A percentile compares a stretch with the other conserved stretches of the same genome.
These are phyloP conservation scores for Cryphonectria japonica DNA, from an alignment of 2,329 filamentous ascomycete genomes.

Conservation along the genomic window DNA sequence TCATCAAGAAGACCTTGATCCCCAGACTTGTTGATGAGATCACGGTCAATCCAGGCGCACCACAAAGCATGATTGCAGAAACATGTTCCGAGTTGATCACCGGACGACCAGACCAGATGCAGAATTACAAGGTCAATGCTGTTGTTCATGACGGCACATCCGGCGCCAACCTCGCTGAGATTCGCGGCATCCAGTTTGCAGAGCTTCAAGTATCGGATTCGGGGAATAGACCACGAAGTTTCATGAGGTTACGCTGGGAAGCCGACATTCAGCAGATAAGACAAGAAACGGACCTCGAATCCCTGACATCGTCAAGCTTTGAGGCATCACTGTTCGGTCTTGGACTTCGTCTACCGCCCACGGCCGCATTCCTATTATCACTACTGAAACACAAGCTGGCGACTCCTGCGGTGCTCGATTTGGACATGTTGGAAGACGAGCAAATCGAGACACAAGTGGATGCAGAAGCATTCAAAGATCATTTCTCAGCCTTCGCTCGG, in stretches of 20 bases:
- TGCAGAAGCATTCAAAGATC: too few species aligned
- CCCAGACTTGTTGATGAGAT: conserved; percentile 6
- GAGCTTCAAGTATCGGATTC: neutral
- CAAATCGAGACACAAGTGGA: neutral
- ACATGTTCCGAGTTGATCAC: neutral
- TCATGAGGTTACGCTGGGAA: neutral
- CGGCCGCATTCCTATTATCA: neutral
- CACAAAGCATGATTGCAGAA: neutral
- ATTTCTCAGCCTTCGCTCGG: too few species aligned
- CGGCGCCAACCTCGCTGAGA: neutral
- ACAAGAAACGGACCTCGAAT: neutral
- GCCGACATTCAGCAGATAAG: neutral
- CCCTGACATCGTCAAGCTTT: neutral
- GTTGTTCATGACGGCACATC: neutral
- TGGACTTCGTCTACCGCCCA: neutral
- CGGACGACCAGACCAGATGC: neutral
- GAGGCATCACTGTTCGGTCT: neutral
- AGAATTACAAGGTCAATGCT: neutral
- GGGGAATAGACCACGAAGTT: neutral
- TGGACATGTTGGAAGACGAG: neutral
- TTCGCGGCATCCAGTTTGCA: neutral
- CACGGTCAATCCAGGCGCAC: neutral
- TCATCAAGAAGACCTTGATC: neutral
- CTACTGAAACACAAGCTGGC: neutral
- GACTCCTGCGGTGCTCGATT: neutral